These are phyloP conservation scores for Monilinia polystroma DNA, from an alignment of 2,329 filamentous ascomycete genomes.

Conservation along the genomic window DNA sequence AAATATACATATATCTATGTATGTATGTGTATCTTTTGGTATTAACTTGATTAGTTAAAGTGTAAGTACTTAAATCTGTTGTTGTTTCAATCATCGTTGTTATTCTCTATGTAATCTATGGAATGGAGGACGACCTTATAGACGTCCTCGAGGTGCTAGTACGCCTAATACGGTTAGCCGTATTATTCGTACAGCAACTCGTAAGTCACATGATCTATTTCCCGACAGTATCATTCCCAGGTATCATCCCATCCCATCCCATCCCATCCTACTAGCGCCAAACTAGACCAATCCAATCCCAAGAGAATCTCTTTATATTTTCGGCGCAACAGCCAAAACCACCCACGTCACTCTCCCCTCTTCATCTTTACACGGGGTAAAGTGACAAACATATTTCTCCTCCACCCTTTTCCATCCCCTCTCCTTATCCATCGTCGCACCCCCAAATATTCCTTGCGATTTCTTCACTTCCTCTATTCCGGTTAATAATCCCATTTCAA, in stretches of 20 bases:
- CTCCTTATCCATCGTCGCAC: constrained; percentile 10
- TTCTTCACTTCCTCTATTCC: constrained; percentile 33
- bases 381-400: constrained; percentile 42
- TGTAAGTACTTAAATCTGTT: too few species aligned
- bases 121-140: too few species aligned
- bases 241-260: background rate
- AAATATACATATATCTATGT: background rate
- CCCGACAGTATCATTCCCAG: background rate
- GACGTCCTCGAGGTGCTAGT: too few species aligned
- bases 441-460: constrained; percentile 26
- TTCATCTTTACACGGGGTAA: constrained; percentile 47
- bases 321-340: constrained; percentile 40
- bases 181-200: too few species aligned
- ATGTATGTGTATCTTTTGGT: background rate
- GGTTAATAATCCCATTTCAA: constrained; percentile 36
- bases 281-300: background rate
- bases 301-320: constrained; percentile 18
- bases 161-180: too few species aligned
- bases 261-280: background rate
- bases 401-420: constrained; percentile 29
- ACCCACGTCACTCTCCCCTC: constrained; percentile 39
- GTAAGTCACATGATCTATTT: too few species aligned
- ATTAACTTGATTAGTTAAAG: too few species aligned
- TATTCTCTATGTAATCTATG: too few species aligned
- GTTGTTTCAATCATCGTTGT: too few species aligned